phyloP scores from a whole-genome alignment of 148 eudicot species.

The Agrostemma githago region DNA sequence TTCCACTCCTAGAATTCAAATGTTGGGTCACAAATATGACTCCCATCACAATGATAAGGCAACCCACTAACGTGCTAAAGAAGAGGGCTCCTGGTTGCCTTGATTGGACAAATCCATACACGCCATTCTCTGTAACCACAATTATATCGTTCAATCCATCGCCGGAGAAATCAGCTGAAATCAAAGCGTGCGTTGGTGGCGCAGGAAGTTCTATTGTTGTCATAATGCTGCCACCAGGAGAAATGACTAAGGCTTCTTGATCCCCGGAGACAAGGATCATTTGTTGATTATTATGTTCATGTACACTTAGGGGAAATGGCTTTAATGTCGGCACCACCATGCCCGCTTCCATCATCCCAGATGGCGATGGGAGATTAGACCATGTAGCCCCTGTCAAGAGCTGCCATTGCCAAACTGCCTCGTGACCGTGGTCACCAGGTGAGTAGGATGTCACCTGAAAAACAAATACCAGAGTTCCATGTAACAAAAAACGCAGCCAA shows the following conservation, averaged over 20 bases:
- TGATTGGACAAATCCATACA: slow-evolving; percentile 90
- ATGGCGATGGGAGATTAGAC: slow-evolving; percentile 97
- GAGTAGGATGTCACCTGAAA: slow-evolving; percentile 86
- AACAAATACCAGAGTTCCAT: neutral
- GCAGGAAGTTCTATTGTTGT: slow-evolving; percentile 80
- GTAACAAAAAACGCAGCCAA: neutral
- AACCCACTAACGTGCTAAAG: slow-evolving; percentile 94
- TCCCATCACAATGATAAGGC: slow-evolving; percentile 93
- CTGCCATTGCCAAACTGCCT: slow-evolving; percentile 97
- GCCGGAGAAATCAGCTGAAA: slow-evolving; percentile 82
- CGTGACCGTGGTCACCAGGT: slow-evolving; percentile 83
- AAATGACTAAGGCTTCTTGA: slow-evolving; percentile 76
- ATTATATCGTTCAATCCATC: slow-evolving; percentile 87
- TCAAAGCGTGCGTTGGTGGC: slow-evolving; percentile 81
- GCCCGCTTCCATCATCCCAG: slow-evolving; percentile 80
- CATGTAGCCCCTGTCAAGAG: slow-evolving; percentile 83
- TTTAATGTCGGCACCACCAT: slow-evolving; percentile 78
- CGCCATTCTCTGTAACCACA: slow-evolving; percentile 73
- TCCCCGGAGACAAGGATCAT: slow-evolving; percentile 87
- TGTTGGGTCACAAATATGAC: slow-evolving; percentile 87
- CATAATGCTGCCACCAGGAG: slow-evolving; percentile 70
- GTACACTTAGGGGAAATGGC: slow-evolving; percentile 60
- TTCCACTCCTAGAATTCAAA: slow-evolving; percentile 67
- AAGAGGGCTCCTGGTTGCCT: slow-evolving; percentile 99
- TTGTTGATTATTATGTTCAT: slow-evolving; percentile 73